Conservation (phyloP, 371 early-diverging fungal species). For the Haplosporangium sp. region DNA sequence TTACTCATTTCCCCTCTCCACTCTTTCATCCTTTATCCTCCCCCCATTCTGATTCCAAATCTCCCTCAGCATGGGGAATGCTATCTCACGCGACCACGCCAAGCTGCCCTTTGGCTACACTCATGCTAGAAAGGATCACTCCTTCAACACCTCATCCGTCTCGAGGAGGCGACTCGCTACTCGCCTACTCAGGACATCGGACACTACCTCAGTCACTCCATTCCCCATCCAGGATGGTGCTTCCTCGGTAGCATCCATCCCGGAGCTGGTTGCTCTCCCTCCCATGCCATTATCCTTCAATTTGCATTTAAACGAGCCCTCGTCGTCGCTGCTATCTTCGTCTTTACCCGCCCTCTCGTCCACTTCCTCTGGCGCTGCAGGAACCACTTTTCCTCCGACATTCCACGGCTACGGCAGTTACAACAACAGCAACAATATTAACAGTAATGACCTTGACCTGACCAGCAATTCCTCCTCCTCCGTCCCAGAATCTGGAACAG, state of each 20-base stretch:
- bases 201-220: constrained; percentile 43
- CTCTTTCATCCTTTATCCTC: not conserved
- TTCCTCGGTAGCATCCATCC: constrained; percentile 17
- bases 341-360: not conserved
- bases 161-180: constrained; percentile 32
- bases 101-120: constrained; percentile 53
- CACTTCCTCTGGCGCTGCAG: not conserved
- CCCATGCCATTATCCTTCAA: constrained; percentile 5
- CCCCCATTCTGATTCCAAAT: not conserved
- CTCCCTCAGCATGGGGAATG: constrained; percentile 26
- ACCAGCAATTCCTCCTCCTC: not conserved
- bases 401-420: constrained; percentile 1
- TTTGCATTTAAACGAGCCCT: not conserved
- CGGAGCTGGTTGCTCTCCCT: constrained; percentile 9
- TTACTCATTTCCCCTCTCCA: not conserved
- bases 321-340: not conserved
- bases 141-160: constrained; percentile 42
- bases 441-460: not conserved
- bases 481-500: constrained; percentile 40
- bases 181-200: constrained; percentile 34
- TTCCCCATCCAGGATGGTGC: constrained; percentile 34
- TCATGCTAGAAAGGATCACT: constrained; percentile 42
- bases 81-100: constrained; percentile 53
- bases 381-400: not conserved
- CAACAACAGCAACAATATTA: not conserved